phyloP scores from a whole-genome alignment of 2,329 filamentous ascomycete genomes.

The Stylonectria norvegica region DNA sequence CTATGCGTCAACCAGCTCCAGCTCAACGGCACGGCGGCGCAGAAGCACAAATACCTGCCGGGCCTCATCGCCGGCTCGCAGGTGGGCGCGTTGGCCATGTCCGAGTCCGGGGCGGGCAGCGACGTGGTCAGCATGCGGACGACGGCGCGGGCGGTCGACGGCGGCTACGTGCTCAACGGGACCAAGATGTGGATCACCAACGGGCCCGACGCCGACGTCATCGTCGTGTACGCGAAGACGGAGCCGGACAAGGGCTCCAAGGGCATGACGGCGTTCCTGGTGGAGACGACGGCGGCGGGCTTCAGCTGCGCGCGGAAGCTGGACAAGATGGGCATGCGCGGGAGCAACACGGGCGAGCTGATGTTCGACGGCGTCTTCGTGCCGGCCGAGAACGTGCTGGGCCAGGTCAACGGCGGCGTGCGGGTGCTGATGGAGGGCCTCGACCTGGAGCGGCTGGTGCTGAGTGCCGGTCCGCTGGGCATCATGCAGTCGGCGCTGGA shows the following conservation, averaged over 20 bases:
- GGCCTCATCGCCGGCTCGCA: constrained; percentile 75
- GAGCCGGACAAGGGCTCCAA: constrained; percentile 74
- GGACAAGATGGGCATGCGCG: constrained; percentile 97
- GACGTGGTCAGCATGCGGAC: constrained; percentile 97
- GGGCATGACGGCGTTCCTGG: constrained; percentile 92
- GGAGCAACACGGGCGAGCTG: constrained; percentile 92
- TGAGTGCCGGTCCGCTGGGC: constrained; percentile 85
- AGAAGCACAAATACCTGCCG: constrained; percentile 79
- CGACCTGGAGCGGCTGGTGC: constrained; percentile 87
- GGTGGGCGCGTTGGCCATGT: constrained; percentile 91
- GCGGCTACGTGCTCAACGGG: constrained; percentile 81
- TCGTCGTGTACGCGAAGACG: constrained; percentile 98
- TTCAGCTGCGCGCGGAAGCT: constrained; percentile 88
- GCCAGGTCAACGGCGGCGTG: constrained; percentile 75
- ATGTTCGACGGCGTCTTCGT: constrained; percentile 91
- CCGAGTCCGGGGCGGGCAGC: constrained; percentile 82
- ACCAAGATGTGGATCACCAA: constrained; percentile 99
- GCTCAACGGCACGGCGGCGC: constrained; percentile 75
- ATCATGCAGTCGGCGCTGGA: constrained; percentile 93
- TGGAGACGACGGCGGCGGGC: constrained; percentile 67
- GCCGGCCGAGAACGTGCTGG: constrained; percentile 75
- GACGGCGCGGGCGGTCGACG: constrained; percentile 73
- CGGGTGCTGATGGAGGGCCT: constrained; percentile 93
- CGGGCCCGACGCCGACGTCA: constrained; percentile 85
- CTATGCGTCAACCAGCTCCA: constrained; percentile 95